Evolutionary conservation across 164 flowering plant species (phyloP).

Genomic region (Tinospora cordifolia): DNA sequence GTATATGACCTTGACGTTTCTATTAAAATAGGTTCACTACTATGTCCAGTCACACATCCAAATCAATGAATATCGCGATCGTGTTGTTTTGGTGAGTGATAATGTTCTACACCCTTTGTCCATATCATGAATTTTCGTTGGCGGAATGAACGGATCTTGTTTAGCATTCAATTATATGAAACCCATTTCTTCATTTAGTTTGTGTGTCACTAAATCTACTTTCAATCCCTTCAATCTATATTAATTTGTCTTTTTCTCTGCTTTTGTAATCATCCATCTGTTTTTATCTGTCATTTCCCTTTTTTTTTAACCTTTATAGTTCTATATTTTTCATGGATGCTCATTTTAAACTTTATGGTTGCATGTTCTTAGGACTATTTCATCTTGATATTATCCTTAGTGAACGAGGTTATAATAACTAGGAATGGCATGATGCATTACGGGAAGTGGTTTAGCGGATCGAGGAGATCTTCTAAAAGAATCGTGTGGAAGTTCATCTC

Average conservation of each 20-base stretch:
- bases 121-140: background rate
- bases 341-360: background rate
- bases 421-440: too few species aligned
- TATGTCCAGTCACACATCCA: slow-evolving; percentile 98
- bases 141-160: background rate
- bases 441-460: too few species aligned
- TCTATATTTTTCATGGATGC: background rate
- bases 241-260: background rate
- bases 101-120: slow-evolving; percentile 1
- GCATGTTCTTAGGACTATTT: background rate
- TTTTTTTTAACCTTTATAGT: background rate
- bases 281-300: background rate
- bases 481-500: too few species aligned
- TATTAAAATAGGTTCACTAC: slow-evolving; percentile 51
- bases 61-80: slow-evolving; percentile 93
- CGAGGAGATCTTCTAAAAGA: too few species aligned
- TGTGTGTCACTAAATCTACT: background rate
- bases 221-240: background rate
- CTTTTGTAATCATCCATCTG: background rate
- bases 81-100: slow-evolving; percentile 68
- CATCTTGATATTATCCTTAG: background rate
- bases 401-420: background rate
- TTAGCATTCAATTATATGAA: background rate
- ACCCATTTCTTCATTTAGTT: background rate
- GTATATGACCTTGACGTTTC: slow-evolving; percentile 5